Evolutionary conservation across 2,329 filamentous ascomycete species (phyloP).

Genomic region (Fusarium armeniacum): DNA sequence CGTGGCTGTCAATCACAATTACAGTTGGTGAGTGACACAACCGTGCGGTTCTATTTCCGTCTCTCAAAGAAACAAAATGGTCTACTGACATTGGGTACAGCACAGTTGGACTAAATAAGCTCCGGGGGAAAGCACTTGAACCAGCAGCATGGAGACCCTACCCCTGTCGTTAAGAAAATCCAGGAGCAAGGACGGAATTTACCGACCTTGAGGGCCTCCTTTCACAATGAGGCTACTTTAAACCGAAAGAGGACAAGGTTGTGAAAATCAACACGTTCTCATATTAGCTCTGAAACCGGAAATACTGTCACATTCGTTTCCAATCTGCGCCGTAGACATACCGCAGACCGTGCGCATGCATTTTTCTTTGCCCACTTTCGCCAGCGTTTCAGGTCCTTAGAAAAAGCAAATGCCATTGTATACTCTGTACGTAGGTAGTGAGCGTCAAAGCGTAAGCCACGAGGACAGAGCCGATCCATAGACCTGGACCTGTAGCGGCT

Average conservation of each 20-base stretch:
- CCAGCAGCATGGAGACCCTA: neutral
- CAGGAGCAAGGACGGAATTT: constrained; percentile 7
- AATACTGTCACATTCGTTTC: constrained; percentile 19
- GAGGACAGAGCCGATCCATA: neutral
- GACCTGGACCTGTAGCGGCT: constrained; percentile 1
- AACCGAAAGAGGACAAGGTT: neutral
- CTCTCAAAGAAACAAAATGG: neutral
- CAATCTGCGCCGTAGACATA: constrained; percentile 5
- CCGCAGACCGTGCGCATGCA: constrained; percentile 4
- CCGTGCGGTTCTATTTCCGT: constrained; percentile 4
- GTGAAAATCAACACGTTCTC: constrained; percentile 1
- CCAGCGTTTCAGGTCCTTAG: constrained; percentile 28
- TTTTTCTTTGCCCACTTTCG: constrained; percentile 12
- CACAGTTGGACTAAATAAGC: neutral
- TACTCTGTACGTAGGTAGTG: too few species aligned
- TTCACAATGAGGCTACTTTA: neutral
- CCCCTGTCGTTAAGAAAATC: neutral
- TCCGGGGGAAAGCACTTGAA: neutral
- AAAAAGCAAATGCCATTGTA: constrained; percentile 4
- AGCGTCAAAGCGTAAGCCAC: constrained; percentile 15
- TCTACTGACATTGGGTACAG: neutral
- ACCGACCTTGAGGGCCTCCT: constrained; percentile 5
- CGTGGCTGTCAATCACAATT: constrained; percentile 7
- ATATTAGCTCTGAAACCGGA: constrained; percentile 12
- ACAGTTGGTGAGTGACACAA: neutral